These are phyloP conservation scores for Fusarium xyrophilum DNA, from an alignment of 2,329 filamentous ascomycete species.

Conservation along the genomic window DNA sequence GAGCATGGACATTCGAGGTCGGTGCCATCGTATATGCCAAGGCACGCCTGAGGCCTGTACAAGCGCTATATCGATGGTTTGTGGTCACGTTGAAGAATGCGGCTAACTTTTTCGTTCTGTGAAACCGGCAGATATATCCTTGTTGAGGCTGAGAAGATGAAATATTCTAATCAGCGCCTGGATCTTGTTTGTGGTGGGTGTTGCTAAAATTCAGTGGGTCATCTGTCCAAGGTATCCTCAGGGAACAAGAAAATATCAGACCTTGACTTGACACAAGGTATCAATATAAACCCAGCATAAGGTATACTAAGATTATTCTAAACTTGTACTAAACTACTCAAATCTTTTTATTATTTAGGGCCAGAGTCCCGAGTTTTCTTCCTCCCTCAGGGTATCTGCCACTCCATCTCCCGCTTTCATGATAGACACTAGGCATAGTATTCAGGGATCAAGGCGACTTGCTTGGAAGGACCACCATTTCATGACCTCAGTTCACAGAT, in stretches of 20 bases:
- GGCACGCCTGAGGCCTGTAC: background rate
- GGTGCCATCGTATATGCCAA: conserved; percentile 57
- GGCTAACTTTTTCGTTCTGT: background rate
- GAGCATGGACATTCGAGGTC: conserved; percentile 68
- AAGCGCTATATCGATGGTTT: background rate
- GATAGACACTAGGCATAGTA: background rate
- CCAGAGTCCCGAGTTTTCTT: background rate
- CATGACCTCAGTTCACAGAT: background rate
- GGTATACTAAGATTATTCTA: no score
- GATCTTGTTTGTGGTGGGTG: conserved; percentile 23
- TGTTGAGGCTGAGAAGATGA: background rate
- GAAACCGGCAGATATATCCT: background rate
- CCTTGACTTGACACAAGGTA: background rate
- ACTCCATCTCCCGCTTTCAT: background rate
- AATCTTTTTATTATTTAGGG: background rate
- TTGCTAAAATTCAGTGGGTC: conserved; percentile 34
- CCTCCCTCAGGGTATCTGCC: background rate
- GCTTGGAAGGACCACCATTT: background rate
- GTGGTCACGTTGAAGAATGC: no score
- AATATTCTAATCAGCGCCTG: conserved; percentile 2
- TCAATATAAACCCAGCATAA: background rate
- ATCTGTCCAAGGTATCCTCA: background rate
- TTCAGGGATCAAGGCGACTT: background rate
- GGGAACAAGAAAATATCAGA: background rate
- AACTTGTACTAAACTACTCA: background rate